phyloP scores from a whole-genome alignment of 345 rosid species.

The Balakata baccata region DNA sequence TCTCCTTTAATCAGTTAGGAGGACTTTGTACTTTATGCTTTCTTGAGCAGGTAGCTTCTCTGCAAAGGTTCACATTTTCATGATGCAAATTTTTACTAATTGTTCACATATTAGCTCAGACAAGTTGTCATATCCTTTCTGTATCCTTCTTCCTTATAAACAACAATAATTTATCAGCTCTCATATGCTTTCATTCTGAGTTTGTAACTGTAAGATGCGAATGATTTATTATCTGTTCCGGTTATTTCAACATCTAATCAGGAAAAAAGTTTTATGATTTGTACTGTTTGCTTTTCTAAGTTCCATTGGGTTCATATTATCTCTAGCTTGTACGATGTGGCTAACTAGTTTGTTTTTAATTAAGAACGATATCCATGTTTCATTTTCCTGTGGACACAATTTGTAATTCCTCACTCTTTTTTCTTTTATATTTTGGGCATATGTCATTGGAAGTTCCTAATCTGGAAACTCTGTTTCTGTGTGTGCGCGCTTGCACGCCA shows the following conservation, averaged over 20 bases:
- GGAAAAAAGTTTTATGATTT: neutral
- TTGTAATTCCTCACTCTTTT: neutral
- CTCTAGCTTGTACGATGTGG: neutral
- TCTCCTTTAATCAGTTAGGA: constrained; percentile 74
- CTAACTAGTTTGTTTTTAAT: neutral
- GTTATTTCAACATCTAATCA: neutral
- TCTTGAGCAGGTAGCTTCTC: constrained; percentile 61
- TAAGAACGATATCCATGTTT: neutral
- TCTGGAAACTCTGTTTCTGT: neutral
- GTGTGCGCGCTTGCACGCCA: neutral
- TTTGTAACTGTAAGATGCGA: neutral
- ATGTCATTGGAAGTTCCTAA: neutral
- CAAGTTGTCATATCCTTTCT: neutral
- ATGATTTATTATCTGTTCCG: neutral
- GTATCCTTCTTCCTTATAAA: neutral
- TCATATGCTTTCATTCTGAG: neutral
- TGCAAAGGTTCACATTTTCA: neutral
- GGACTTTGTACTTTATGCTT: constrained; percentile 78
- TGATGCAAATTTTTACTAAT: neutral
- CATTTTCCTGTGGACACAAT: neutral
- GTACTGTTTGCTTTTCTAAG: neutral
- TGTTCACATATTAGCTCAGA: neutral
- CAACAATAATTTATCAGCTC: neutral
- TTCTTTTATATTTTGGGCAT: neutral
- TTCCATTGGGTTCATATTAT: neutral